phyloP scores from a whole-genome alignment of 768 basidiomycete genomes.

The Pisolithus orientalis region DNA sequence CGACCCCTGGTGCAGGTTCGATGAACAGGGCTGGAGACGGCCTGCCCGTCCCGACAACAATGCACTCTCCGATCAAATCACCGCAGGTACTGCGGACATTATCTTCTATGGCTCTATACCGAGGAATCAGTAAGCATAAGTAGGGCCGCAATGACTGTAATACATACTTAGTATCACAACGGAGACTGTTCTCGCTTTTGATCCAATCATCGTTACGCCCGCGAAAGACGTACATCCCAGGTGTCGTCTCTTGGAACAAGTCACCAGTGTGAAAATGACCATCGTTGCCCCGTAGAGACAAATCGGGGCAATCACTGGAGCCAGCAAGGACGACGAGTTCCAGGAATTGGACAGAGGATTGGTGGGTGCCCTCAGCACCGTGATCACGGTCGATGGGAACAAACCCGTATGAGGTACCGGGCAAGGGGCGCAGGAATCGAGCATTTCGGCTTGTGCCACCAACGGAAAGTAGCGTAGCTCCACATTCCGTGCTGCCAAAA shows the following conservation, averaged over 20 bases:
- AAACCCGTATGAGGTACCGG: conserved; percentile 64
- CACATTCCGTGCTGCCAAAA: conserved; percentile 79
- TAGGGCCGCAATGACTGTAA: not conserved
- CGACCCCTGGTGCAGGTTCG: conserved; percentile 51
- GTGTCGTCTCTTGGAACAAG: conserved; percentile 59
- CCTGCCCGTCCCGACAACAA: conserved; percentile 71
- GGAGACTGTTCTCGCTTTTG: conserved; percentile 70
- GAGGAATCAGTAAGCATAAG: not conserved
- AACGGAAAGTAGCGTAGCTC: conserved; percentile 59
- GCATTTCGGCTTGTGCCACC: conserved; percentile 48
- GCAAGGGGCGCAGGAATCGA: conserved; percentile 50
- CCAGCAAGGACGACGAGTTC: conserved; percentile 66
- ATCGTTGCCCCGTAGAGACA: conserved; percentile 50
- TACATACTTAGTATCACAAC: conserved; percentile 67
- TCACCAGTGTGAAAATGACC: conserved; percentile 79
- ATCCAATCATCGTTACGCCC: conserved; percentile 85
- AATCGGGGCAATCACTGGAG: conserved; percentile 65
- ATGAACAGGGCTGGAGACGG: conserved; percentile 74
- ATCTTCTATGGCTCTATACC: conserved; percentile 64
- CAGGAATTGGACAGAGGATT: conserved; percentile 49
- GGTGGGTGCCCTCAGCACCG: conserved; percentile 37
- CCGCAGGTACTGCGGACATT: conserved; percentile 62
- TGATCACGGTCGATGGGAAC: conserved; percentile 43
- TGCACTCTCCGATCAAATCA: conserved; percentile 61
- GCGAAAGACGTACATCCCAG: conserved; percentile 56